These are phyloP conservation scores for Teunomyces cretensis DNA, from an alignment of 805 yeast species.

Conservation along the genomic window DNA sequence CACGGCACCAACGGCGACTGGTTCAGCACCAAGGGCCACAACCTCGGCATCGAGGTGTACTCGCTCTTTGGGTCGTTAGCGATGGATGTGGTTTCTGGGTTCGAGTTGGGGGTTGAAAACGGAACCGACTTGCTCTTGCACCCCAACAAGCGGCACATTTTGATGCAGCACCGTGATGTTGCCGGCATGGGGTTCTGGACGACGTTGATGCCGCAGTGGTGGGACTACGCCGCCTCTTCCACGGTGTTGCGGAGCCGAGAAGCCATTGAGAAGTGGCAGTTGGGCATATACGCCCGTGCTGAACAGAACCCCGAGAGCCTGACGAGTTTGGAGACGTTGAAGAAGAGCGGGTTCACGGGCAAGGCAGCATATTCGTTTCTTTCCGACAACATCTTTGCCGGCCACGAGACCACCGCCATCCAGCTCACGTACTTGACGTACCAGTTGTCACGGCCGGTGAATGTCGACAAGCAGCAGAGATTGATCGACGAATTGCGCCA, in stretches of 20 bases:
- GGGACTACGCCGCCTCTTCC: constrained; percentile 48
- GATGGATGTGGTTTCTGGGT: constrained; percentile 64
- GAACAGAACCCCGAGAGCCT: constrained; percentile 29
- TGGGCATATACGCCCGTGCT: constrained; percentile 32
- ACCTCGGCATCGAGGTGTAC: constrained; percentile 54
- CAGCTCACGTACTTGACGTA: constrained; percentile 60
- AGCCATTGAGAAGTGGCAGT: constrained; percentile 48
- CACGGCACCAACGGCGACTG: constrained; percentile 25
- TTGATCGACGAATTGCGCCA: constrained; percentile 47
- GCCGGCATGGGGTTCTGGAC: constrained; percentile 68
- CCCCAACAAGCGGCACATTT: constrained; percentile 37
- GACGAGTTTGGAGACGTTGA: constrained; percentile 36
- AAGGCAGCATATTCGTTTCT: constrained; percentile 38
- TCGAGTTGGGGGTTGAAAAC: constrained; percentile 53
- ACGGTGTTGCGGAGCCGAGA: constrained; percentile 37
- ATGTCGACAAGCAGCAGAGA: constrained; percentile 44
- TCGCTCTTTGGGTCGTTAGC: constrained; percentile 69
- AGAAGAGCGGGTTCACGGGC: constrained; percentile 30
- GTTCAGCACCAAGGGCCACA: constrained; percentile 24
- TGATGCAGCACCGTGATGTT: constrained; percentile 46
- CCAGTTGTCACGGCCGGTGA: constrained; percentile 54
- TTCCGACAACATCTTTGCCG: constrained; percentile 71
- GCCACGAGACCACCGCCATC: constrained; percentile 70
- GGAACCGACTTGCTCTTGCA: constrained; percentile 46
- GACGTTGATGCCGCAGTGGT: constrained; percentile 55